Conservation (phyloP, 129 eudicot genomes). For the Flaveria robusta region DNA sequence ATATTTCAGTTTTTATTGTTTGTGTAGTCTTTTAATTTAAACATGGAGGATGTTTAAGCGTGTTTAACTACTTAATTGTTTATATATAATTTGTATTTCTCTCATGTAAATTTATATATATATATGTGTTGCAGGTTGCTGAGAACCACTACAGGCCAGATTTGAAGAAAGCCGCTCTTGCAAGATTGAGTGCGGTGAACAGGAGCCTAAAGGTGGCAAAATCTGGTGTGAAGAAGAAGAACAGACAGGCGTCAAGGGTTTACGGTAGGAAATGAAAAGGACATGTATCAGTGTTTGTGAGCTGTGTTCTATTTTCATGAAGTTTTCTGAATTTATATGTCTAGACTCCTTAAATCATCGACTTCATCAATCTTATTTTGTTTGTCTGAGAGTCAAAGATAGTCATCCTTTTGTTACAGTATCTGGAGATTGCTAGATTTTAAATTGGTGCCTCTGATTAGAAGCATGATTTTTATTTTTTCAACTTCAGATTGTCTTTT, state of each 20-base stretch:
- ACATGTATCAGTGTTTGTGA: conserved; percentile 16
- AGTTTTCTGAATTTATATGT: conserved; percentile 16
- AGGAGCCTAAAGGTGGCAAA: conserved; percentile 94
- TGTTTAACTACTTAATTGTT: too few species aligned
- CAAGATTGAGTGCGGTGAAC: conserved; percentile 80
- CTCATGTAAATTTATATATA: neutral
- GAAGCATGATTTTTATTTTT: too few species aligned
- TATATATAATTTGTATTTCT: too few species aligned
- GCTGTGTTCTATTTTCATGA: neutral
- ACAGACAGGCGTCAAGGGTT: conserved; percentile 70
- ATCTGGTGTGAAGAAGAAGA: conserved; percentile 97
- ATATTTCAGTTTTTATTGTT: too few species aligned
- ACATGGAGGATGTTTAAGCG: too few species aligned
- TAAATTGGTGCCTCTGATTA: too few species aligned
- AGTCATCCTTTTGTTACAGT: conserved; percentile 15
- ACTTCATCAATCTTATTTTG: neutral
- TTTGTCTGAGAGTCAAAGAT: conserved; percentile 26
- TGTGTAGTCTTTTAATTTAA: too few species aligned
- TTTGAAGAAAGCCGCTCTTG: conserved; percentile 95
- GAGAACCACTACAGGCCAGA: conserved; percentile 92
- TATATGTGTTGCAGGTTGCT: conserved; percentile 53
- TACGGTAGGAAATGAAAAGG: conserved; percentile 42
- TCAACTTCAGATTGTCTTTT: too few species aligned
- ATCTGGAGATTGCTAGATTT: neutral
- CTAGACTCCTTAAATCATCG: conserved; percentile 27